Conservation (phyloP, 805 yeast genomes). For the Hanseniaspora clermontiae region DNA sequence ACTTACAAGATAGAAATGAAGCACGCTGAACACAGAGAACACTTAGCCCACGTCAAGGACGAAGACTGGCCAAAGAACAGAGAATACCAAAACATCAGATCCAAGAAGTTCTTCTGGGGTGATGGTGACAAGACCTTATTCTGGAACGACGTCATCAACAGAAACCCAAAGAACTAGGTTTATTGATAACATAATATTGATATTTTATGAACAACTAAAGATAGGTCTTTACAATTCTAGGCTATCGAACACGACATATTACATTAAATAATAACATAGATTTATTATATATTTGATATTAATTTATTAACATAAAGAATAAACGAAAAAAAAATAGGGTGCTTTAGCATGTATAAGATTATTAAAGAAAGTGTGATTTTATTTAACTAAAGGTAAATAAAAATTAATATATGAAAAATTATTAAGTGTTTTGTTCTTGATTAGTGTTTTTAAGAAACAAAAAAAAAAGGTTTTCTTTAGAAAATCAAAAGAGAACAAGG, state of each 20-base stretch:
- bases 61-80: slow-evolving; percentile 88
- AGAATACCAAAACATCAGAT: slow-evolving; percentile 84
- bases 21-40: slow-evolving; percentile 84
- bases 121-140: slow-evolving; percentile 94
- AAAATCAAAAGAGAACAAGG: too few species aligned
- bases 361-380: too few species aligned
- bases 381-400: too few species aligned
- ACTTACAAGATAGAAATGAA: slow-evolving; percentile 70
- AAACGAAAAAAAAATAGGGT: background rate
- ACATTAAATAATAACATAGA: too few species aligned
- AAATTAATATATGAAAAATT: too few species aligned
- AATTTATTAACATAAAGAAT: background rate
- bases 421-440: too few species aligned
- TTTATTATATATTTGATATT: background rate
- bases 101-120: slow-evolving; percentile 92
- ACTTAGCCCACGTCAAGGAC: slow-evolving; percentile 55
- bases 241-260: too few species aligned
- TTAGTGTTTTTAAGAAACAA: too few species aligned
- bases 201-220: background rate
- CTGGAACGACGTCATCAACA: slow-evolving; percentile 90
- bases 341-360: background rate
- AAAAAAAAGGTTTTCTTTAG: too few species aligned
- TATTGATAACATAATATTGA: background rate
- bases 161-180: slow-evolving; percentile 34
- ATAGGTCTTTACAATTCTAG: background rate